phyloP scores from a whole-genome alignment of 192 early-diverging fungal genomes.

The Podila verticillata region DNA sequence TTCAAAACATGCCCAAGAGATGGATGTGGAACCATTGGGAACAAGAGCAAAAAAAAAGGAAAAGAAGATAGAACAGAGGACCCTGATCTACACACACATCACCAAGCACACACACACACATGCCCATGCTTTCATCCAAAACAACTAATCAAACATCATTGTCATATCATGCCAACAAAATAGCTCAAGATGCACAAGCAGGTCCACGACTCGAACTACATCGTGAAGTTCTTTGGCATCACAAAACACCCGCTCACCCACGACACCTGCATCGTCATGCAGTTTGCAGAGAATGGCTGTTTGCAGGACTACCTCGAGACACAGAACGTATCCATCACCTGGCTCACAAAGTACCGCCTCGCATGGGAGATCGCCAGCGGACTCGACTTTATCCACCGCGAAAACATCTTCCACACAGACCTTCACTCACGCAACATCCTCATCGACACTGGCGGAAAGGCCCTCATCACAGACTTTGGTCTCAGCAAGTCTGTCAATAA shows the following conservation, averaged over 20 bases:
- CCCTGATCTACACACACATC: too few relatives aligned
- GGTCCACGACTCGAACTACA: constrained; percentile 55
- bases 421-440: constrained; percentile 53
- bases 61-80: too few relatives aligned
- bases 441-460: constrained; percentile 51
- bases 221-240: constrained; percentile 55
- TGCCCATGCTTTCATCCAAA: too few relatives aligned
- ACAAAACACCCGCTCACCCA: constrained; percentile 52
- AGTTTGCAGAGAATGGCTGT: constrained; percentile 54
- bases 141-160: background rate
- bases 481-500: constrained; percentile 49
- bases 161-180: background rate
- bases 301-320: constrained; percentile 52
- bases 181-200: constrained; percentile 55
- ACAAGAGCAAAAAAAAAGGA: too few relatives aligned
- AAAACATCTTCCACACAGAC: constrained; percentile 54
- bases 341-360: constrained; percentile 47
- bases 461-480: constrained; percentile 56
- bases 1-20: too few relatives aligned
- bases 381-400: constrained; percentile 53
- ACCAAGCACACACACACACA: too few relatives aligned
- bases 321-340: constrained; percentile 44
- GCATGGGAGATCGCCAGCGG: constrained; percentile 53
- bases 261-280: constrained; percentile 56
- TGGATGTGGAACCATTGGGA: too few relatives aligned